Evolutionary conservation across 169 alveolate genomes (phyloP).

Genomic region (Cryptosporidium meleagridis): DNA sequence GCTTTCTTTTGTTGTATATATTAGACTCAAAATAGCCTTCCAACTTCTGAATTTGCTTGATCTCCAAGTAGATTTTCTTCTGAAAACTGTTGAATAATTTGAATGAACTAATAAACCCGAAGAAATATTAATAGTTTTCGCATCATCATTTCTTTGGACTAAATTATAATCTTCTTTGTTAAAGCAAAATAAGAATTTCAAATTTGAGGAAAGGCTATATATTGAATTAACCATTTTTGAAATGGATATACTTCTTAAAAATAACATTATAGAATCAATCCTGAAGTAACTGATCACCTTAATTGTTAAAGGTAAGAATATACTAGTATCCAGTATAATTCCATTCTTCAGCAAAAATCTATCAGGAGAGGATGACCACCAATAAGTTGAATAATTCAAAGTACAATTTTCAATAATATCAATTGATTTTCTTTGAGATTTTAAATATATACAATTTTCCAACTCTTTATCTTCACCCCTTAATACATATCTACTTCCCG

Average conservation of each 20-base stretch:
- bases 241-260: slow-evolving; percentile 16
- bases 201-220: background rate
- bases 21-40: slow-evolving; percentile 20
- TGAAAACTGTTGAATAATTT: slow-evolving; percentile 34
- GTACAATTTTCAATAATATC: slow-evolving; percentile 75
- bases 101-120: slow-evolving; percentile 49
- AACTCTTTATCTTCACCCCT: slow-evolving; percentile 2
- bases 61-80: slow-evolving; percentile 69
- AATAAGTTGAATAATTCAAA: slow-evolving; percentile 54
- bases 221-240: background rate
- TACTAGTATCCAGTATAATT: slow-evolving; percentile 70
- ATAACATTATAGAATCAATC: slow-evolving; percentile 20
- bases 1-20: background rate
- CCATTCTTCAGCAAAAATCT: slow-evolving; percentile 76
- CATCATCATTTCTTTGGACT: background rate
- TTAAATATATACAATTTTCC: slow-evolving; percentile 37
- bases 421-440: slow-evolving; percentile 71
- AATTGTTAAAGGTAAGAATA: slow-evolving; percentile 44
- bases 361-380: slow-evolving; percentile 81
- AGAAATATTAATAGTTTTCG: slow-evolving; percentile 24
- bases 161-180: background rate
- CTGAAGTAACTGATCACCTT: slow-evolving; percentile 4
- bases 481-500: slow-evolving; percentile 8
- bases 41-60: slow-evolving; percentile 37
- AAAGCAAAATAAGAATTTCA: background rate